Evolutionary conservation across 441 rosid species (phyloP).

Genomic region (Geranium incanum): DNA sequence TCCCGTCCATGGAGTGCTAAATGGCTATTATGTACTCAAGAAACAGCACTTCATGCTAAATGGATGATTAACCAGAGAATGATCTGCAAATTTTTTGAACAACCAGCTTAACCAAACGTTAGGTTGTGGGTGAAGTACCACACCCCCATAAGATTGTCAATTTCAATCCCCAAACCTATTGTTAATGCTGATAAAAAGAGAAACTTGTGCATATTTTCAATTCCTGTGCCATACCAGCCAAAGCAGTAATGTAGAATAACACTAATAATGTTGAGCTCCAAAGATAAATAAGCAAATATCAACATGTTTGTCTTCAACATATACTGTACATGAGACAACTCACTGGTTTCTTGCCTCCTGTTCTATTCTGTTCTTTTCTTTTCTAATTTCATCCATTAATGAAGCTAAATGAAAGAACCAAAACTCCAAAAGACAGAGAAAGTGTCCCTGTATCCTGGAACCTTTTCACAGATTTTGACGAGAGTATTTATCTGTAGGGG

Average conservation of each 20-base stretch:
- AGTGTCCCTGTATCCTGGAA: no score
- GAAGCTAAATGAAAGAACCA: neutral
- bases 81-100: no score
- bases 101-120: no score
- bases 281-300: slow-evolving; percentile 1
- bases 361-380: neutral
- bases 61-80: no score
- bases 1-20: no score
- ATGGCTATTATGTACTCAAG: no score
- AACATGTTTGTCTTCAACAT: neutral
- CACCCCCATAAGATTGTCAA: no score
- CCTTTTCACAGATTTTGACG: slow-evolving; percentile 33
- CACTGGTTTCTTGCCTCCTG: neutral
- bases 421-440: neutral
- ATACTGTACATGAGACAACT: neutral
- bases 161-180: no score
- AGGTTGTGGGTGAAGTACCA: no score
- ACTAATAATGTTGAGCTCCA: neutral
- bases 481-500: slow-evolving; percentile 9
- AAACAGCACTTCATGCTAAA: no score
- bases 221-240: neutral
- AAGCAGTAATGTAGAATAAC: neutral
- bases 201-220: no score
- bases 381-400: neutral
- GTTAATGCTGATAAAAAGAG: no score